Evolutionary conservation across 139 green algal genomes (phyloP).

Genomic region (Coccomyxa sp.): DNA sequence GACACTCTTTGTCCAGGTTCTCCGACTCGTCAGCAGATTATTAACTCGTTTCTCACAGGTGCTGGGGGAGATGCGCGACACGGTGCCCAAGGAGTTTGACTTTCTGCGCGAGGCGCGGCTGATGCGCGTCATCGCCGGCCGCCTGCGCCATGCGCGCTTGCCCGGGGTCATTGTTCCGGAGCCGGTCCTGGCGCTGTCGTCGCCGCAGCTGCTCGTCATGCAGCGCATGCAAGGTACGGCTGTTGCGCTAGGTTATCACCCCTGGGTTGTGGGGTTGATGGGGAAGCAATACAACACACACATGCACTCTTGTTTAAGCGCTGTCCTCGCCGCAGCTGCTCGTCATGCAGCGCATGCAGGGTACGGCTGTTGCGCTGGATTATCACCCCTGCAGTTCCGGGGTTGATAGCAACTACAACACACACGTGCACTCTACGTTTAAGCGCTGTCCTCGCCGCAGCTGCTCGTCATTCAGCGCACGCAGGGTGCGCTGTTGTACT

Average conservation of each 20-base stretch:
- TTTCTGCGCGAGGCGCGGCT: conserved; percentile 21
- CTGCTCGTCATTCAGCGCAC: conserved; percentile 21
- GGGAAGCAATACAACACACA: not conserved
- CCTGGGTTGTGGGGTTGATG: not conserved
- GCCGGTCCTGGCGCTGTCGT: not conserved
- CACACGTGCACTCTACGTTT: too few relatives aligned
- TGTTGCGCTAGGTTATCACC: too few relatives aligned
- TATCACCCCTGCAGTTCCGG: not conserved
- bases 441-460: not conserved
- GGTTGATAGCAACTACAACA: not conserved
- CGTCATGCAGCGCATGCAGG: not conserved
- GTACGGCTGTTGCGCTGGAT: not conserved
- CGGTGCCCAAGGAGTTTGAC: conserved; percentile 22
- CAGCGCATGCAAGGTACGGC: conserved; percentile 15
- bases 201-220: conserved; percentile 18
- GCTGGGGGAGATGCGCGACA: conserved; percentile 12
- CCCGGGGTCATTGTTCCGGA: not conserved
- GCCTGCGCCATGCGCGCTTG: not conserved
- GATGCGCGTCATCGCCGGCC: not conserved
- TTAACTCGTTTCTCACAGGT: too few relatives aligned
- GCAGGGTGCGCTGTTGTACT: too few relatives aligned
- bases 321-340: too few relatives aligned
- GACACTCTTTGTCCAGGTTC: too few relatives aligned
- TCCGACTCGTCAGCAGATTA: too few relatives aligned
- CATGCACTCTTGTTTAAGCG: not conserved